Evolutionary conservation across 331 rosid genomes (phyloP).

Genomic region (Arachis monticola): DNA sequence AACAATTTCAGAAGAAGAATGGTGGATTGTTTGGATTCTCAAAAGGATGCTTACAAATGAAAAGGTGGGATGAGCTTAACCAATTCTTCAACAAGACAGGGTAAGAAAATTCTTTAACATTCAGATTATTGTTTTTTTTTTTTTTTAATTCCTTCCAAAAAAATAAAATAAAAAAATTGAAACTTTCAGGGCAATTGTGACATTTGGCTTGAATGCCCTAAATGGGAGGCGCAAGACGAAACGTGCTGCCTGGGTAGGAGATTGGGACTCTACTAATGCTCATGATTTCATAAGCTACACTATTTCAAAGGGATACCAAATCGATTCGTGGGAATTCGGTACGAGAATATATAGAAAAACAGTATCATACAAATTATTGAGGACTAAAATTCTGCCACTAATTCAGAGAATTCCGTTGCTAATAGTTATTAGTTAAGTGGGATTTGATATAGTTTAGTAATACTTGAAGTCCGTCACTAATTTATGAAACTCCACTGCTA

Average conservation of each 20-base stretch:
- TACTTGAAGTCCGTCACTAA: too few species aligned
- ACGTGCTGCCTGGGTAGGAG: slow-evolving; percentile 66
- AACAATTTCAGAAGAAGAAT: slow-evolving; percentile 63
- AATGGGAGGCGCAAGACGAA: slow-evolving; percentile 64
- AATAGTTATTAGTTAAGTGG: too few species aligned
- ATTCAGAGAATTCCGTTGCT: too few species aligned
- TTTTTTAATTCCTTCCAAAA: background rate
- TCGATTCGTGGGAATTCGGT: slow-evolving; percentile 96
- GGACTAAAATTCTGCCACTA: too few species aligned
- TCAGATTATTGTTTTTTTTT: slow-evolving; percentile 24
- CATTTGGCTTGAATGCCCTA: slow-evolving; percentile 90
- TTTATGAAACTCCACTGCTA: too few species aligned
- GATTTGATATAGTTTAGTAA: too few species aligned
- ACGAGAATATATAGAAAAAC: slow-evolving; percentile 33
- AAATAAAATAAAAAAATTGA: background rate
- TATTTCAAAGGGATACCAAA: slow-evolving; percentile 67
- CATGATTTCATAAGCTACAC: slow-evolving; percentile 70
- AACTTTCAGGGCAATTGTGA: slow-evolving; percentile 66
- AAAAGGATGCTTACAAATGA: slow-evolving; percentile 79
- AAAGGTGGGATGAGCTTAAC: slow-evolving; percentile 88
- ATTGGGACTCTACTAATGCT: slow-evolving; percentile 75
- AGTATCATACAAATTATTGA: too few species aligned
- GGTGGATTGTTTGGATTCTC: slow-evolving; percentile 84
- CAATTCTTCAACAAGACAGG: slow-evolving; percentile 65
- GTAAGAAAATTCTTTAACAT: slow-evolving; percentile 53